Base-by-base conservation (phyloP, 2,329 filamentous ascomycete species). In the Setomelanomma holmii region DNA sequence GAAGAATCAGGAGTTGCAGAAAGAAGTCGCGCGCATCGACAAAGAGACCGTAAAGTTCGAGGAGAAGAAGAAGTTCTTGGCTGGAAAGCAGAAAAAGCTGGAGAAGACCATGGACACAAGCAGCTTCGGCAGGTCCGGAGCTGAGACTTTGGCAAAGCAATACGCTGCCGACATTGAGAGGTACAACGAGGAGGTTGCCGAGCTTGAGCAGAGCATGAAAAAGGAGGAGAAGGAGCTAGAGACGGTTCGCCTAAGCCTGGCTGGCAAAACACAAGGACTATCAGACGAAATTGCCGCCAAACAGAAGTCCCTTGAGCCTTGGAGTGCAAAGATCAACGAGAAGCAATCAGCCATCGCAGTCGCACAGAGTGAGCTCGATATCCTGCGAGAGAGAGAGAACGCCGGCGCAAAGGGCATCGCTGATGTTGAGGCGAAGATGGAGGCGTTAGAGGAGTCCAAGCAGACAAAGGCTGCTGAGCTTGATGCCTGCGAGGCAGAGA, bases 1-100 rank as follows among this genome's bases (percentile, higher is more conserved):
- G 75, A 84, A 90, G 45, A 87, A 88, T 0, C 90, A 97, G 63
- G 82, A 80, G 21, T 81, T 96, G 47, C 79, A 89, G 55, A 96
- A 96, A 71, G 91, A 98, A 71, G 87, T 95, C 77, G 87, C 91
- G 39, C 93, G 93, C 70, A 92, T 96, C 56, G 96, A 99, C 69
- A 96, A 98, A 71, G 95, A 98, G 70, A 88, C 88, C 19, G 95
- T 99, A 76, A 99, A 99, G 71, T 93, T 96, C 62, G 93, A 98
- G 60, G 96, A 99, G 76, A 98, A 98, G 81, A 89, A 89, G 73
- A 99, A 99, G 73, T 98, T 98, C 75, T 78, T 99, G 60, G 81
- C 84, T 2, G 89, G 88, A 68, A 99, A 99, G 79, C 88, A 90
- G 66, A 96, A 95, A 80, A 99, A 99, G 78, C 83, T 96, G 12